Evolutionary conservation across 2,329 filamentous ascomycete genomes (phyloP).

Genomic region (Pseudocercospora eumusae): DNA sequence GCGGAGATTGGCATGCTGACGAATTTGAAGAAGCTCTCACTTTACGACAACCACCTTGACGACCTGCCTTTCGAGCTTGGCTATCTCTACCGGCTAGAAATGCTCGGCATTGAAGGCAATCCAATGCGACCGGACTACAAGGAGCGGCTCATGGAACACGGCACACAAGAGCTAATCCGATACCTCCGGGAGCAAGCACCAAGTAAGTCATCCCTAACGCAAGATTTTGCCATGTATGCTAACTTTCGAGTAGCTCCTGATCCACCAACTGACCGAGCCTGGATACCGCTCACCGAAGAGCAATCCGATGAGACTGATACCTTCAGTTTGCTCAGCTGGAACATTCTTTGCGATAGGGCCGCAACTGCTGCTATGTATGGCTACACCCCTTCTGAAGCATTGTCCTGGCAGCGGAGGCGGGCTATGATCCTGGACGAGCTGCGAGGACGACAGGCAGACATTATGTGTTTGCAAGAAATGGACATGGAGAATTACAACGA

Average conservation of each 20-base stretch:
- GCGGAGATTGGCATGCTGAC: constrained; percentile 96
- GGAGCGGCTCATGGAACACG: constrained; percentile 80
- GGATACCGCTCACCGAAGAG: constrained; percentile 69
- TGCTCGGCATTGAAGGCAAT: constrained; percentile 90
- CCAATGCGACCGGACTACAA: constrained; percentile 72
- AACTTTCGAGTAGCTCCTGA: constrained; percentile 62
- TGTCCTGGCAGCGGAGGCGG: constrained; percentile 85
- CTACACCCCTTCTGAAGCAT: constrained; percentile 78
- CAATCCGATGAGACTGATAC: constrained; percentile 57
- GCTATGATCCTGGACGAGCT: constrained; percentile 83
- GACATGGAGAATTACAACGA: constrained; percentile 90
- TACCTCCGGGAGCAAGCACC: constrained; percentile 81
- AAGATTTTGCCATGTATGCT: constrained; percentile 11
- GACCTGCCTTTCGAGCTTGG: constrained; percentile 84
- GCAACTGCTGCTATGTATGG: constrained; percentile 83
- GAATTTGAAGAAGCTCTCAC: constrained; percentile 77
- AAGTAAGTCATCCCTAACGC: constrained; percentile 57
- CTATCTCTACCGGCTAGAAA: constrained; percentile 82
- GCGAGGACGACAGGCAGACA: constrained; percentile 75
- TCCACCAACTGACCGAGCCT: constrained; percentile 73
- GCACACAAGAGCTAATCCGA: constrained; percentile 81
- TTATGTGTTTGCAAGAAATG: constrained; percentile 91
- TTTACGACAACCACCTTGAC: constrained; percentile 88
- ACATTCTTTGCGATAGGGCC: constrained; percentile 92
- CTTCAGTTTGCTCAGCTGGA: constrained; percentile 88